Evolutionary conservation across 2,329 filamentous ascomycete species (phyloP).

Genomic region (Paecilomyces fulvus): DNA sequence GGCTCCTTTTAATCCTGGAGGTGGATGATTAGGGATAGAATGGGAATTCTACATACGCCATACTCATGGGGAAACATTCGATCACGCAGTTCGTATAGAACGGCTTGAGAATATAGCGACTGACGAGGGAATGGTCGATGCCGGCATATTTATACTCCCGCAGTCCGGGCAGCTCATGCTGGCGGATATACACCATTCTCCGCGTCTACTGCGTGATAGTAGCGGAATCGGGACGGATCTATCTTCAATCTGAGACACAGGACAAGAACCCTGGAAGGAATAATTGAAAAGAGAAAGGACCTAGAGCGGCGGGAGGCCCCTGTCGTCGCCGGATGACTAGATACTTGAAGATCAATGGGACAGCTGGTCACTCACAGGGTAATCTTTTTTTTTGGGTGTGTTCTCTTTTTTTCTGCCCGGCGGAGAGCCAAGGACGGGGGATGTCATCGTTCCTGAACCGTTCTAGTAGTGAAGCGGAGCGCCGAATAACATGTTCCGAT

Average conservation of each 20-base stretch:
- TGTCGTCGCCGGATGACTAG: background rate
- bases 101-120: constrained; percentile 90
- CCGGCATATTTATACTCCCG: constrained; percentile 92
- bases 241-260: background rate
- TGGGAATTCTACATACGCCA: constrained; percentile 58
- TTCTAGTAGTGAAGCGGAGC: background rate
- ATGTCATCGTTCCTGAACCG: background rate
- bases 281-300: background rate
- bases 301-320: background rate
- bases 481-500: background rate
- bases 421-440: background rate
- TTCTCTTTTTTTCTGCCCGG: background rate
- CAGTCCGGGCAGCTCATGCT: constrained; percentile 78
- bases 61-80: constrained; percentile 86
- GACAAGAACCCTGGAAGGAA: background rate
- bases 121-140: constrained; percentile 83
- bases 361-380: background rate
- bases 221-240: background rate
- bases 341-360: background rate
- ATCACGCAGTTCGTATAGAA: constrained; percentile 96
- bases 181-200: constrained; percentile 89
- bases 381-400: background rate
- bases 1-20: background rate
- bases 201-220: background rate
- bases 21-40: background rate